These are phyloP conservation scores for Hanseniaspora gamundiae DNA, from an alignment of 1,139 yeast species.

Conservation along the genomic window DNA sequence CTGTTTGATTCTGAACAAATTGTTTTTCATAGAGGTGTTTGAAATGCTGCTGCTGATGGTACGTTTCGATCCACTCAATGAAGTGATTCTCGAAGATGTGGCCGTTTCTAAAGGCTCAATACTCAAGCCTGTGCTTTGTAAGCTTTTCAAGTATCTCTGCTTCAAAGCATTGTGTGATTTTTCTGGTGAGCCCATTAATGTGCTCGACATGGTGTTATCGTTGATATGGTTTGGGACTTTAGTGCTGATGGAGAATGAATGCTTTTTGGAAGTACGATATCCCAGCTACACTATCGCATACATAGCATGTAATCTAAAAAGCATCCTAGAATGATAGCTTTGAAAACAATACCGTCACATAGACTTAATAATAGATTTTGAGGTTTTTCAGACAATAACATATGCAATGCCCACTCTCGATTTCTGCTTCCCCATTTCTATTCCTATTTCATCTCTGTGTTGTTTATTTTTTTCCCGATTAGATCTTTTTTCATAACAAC, in stretches of 20 bases:
- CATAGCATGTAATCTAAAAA: too few species aligned
- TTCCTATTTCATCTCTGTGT: background rate
- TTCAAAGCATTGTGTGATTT: conserved; percentile 8
- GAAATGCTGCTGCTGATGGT: background rate
- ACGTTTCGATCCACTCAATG: conserved; percentile 3
- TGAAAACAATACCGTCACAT: too few species aligned
- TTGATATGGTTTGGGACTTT: conserved; percentile 1
- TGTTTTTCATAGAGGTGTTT: conserved; percentile 3
- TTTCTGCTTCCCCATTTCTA: too few species aligned
- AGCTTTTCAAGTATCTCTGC: conserved; percentile 19
- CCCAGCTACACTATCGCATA: too few species aligned
- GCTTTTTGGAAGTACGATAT: too few species aligned
- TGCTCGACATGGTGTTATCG: conserved; percentile 3
- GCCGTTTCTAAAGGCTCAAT: conserved; percentile 10
- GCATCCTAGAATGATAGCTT: too few species aligned
- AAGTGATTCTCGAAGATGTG: conserved; percentile 17
- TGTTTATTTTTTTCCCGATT: background rate
- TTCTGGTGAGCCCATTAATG: conserved; percentile 7
- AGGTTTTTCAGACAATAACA: background rate
- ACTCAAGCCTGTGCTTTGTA: conserved; percentile 11
- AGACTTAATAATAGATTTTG: too few species aligned
- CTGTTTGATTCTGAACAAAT: background rate
- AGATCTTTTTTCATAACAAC: background rate
- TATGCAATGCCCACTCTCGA: background rate
- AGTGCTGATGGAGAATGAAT: too few species aligned